These are phyloP conservation scores for Pichia kudriavzevii DNA, from an alignment of 1,139 yeast genomes.

Conservation along the genomic window DNA sequence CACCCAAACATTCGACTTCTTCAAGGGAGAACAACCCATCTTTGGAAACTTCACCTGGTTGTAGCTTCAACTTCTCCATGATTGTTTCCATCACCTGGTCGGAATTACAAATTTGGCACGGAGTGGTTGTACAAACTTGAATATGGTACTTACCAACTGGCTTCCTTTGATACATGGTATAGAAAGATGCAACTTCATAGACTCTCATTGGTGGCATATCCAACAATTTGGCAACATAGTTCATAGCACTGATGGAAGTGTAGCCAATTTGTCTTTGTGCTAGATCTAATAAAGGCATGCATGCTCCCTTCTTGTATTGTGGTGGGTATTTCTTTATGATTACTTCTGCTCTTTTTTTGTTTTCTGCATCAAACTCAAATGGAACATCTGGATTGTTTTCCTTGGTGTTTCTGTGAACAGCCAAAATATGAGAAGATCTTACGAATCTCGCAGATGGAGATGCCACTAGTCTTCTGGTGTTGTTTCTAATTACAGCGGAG, in stretches of 20 bases:
- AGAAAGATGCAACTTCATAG: constrained; percentile 87
- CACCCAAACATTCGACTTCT: constrained; percentile 89
- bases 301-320: constrained; percentile 82
- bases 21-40: constrained; percentile 76
- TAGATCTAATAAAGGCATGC: constrained; percentile 79
- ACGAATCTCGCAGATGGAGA: constrained; percentile 5
- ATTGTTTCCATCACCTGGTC: constrained; percentile 72
- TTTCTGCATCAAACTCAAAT: constrained; percentile 69
- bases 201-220: constrained; percentile 96
- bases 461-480: constrained; percentile 6
- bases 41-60: constrained; percentile 73
- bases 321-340: constrained; percentile 76
- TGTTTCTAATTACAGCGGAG: constrained; percentile 10
- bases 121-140: constrained; percentile 87
- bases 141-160: constrained; percentile 84
- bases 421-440: constrained; percentile 26
- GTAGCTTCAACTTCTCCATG: constrained; percentile 50
- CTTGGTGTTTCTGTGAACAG: constrained; percentile 69
- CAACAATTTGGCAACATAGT: constrained; percentile 78
- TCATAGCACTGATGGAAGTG: constrained; percentile 86
- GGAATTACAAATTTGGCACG: constrained; percentile 81
- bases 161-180: constrained; percentile 84
- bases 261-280: constrained; percentile 88
- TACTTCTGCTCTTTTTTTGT: constrained; percentile 61
- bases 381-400: constrained; percentile 62